phyloP scores from a whole-genome alignment of 257 asterid genomes.

The Nicotiana knightiana region DNA sequence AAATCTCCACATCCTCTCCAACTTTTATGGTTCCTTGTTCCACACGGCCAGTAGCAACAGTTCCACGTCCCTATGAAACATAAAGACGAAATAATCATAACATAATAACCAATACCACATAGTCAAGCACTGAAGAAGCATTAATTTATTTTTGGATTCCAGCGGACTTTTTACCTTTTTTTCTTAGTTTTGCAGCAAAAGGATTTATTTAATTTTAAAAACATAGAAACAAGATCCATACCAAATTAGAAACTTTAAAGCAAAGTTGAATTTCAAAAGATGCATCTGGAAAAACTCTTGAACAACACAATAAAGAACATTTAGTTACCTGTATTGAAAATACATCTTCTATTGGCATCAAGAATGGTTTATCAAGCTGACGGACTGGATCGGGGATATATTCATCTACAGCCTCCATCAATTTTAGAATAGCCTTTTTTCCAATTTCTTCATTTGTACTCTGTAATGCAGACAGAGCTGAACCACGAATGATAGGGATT shows the following conservation, averaged over 20 bases:
- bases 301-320: background rate
- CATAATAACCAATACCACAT: background rate
- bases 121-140: background rate
- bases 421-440: conserved; percentile 66
- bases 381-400: conserved; percentile 98
- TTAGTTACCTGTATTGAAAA: conserved; percentile 87
- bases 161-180: background rate
- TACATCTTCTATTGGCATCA: conserved; percentile 98
- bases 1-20: conserved; percentile 96
- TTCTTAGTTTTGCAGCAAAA: background rate
- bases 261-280: background rate
- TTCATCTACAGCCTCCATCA: conserved; percentile 96
- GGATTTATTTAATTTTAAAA: background rate
- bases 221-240: background rate
- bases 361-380: conserved; percentile 83
- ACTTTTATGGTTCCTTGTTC: conserved; percentile 90
- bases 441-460: conserved; percentile 90
- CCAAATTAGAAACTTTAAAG: background rate
- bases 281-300: background rate
- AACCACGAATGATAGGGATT: conserved; percentile 93
- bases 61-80: conserved; percentile 88
- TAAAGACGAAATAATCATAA: background rate
- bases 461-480: conserved; percentile 95
- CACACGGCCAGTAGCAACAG: conserved; percentile 99
- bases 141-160: background rate